Evolutionary conservation across 129 eudicot species (phyloP).

Genomic region (Chrysanthemum lavandulifolium): DNA sequence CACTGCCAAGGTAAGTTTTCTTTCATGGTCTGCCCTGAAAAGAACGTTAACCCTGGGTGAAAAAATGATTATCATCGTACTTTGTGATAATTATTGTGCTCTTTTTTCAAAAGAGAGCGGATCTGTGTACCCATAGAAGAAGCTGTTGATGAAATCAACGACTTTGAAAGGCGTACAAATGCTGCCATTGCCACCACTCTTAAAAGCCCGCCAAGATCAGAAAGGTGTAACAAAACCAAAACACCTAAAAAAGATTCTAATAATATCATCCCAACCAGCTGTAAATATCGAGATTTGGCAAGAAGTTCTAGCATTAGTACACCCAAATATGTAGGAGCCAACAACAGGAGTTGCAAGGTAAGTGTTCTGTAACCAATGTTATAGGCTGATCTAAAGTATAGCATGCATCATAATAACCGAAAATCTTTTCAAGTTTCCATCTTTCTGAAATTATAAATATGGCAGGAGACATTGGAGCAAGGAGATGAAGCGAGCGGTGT

Average conservation of each 20-base stretch:
- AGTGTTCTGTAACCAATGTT: constrained; percentile 25
- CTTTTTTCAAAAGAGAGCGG: constrained; percentile 55
- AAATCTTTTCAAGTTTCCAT: background rate
- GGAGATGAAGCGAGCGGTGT: constrained; percentile 45
- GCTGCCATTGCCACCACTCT: constrained; percentile 55
- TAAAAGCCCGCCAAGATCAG: constrained; percentile 57
- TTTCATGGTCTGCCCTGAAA: background rate
- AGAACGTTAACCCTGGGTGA: too few species aligned
- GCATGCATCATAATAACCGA: background rate
- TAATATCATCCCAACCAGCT: constrained; percentile 35
- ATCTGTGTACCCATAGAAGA: constrained; percentile 73
- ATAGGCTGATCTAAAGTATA: background rate
- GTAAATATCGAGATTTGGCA: constrained; percentile 41
- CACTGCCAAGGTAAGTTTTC: constrained; percentile 72
- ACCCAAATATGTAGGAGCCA: constrained; percentile 63
- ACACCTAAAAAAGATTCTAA: constrained; percentile 25
- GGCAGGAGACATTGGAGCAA: constrained; percentile 39
- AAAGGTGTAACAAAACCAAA: constrained; percentile 39
- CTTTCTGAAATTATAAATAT: background rate
- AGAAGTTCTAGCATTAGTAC: constrained; percentile 73
- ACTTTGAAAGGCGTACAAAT: constrained; percentile 42
- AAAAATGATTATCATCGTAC: background rate
- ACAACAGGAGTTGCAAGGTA: constrained; percentile 54
- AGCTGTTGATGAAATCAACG: constrained; percentile 46
- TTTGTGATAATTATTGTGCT: constrained; percentile 12